Conservation (phyloP, 2,329 filamentous ascomycete genomes). For the Rhynchosporium graminicola region DNA sequence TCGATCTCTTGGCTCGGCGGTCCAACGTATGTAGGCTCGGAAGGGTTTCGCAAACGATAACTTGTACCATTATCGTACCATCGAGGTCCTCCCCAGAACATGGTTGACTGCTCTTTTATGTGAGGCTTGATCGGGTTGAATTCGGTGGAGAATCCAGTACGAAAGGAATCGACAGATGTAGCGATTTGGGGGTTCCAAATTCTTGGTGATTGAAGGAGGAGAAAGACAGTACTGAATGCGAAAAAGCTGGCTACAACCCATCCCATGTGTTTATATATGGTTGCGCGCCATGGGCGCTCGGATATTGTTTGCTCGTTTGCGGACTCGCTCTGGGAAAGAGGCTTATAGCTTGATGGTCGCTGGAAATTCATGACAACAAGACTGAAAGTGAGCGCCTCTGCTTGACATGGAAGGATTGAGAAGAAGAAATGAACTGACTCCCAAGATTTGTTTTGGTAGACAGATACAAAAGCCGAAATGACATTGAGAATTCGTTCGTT, state of each 20-base stretch:
- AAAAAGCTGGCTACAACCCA: neutral
- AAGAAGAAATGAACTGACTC: no score
- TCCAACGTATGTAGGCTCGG: slow-evolving; percentile 6
- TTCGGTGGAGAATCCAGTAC: neutral
- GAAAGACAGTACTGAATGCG: neutral
- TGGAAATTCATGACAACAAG: no score
- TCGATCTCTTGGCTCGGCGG: slow-evolving; percentile 16
- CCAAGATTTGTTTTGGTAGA: no score
- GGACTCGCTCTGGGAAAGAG: no score
- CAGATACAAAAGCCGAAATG: no score
- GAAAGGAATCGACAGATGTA: neutral
- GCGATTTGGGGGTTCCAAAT: neutral
- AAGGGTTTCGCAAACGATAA: neutral
- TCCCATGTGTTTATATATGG: no score
- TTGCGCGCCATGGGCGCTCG: no score
- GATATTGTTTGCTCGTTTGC: no score
- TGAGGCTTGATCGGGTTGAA: neutral
- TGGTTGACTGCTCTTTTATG: neutral
- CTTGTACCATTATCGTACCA: neutral
- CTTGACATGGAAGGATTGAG: no score
- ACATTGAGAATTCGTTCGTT: no score
- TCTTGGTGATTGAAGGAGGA: neutral
- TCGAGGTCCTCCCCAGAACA: neutral
- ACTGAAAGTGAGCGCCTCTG: no score
- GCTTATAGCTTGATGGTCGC: no score